Evolutionary conservation across 768 basidiomycete species (phyloP).

Genomic region (Asterophora parasitica): DNA sequence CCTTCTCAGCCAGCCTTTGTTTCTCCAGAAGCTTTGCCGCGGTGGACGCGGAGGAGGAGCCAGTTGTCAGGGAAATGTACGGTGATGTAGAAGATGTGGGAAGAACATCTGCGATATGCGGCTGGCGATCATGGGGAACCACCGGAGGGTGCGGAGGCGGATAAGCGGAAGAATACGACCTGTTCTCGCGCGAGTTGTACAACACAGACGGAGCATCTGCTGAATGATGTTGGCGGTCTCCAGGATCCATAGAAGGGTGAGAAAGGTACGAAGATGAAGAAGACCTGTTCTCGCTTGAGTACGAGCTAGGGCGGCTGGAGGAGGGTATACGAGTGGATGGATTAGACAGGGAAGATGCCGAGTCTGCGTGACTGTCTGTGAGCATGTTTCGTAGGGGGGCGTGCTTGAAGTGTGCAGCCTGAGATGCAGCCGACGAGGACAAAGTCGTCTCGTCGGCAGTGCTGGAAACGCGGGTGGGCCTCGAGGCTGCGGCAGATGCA

Average conservation of each 20-base stretch:
- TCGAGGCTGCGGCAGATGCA: background rate
- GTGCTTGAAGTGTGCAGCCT: conserved; percentile 21
- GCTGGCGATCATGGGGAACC: background rate
- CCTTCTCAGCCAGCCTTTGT: conserved; percentile 25
- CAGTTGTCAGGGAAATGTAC: conserved; percentile 13
- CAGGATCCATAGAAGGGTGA: no score
- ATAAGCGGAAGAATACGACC: no score
- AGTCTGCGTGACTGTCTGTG: conserved; percentile 27
- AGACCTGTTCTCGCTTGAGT: conserved; percentile 9
- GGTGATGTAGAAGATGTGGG: conserved; percentile 6
- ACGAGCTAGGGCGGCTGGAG: conserved; percentile 16
- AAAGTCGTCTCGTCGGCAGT: background rate
- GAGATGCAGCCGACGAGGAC: conserved; percentile 9
- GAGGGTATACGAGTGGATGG: conserved; percentile 21
- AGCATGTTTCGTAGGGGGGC: conserved; percentile 45
- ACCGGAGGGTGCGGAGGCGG: no score
- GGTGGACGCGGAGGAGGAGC: conserved; percentile 46
- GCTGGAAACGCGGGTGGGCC: conserved; percentile 1
- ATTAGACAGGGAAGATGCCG: conserved; percentile 42
- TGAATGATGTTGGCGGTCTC: no score
- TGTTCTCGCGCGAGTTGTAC: background rate
- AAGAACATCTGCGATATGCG: background rate
- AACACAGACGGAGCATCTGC: no score
- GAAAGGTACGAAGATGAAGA: conserved; percentile 6
- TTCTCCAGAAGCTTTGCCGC: conserved; percentile 51